Evolutionary conservation across 164 flowering plant genomes (phyloP).

Genomic region (Liquidambar formosana): DNA sequence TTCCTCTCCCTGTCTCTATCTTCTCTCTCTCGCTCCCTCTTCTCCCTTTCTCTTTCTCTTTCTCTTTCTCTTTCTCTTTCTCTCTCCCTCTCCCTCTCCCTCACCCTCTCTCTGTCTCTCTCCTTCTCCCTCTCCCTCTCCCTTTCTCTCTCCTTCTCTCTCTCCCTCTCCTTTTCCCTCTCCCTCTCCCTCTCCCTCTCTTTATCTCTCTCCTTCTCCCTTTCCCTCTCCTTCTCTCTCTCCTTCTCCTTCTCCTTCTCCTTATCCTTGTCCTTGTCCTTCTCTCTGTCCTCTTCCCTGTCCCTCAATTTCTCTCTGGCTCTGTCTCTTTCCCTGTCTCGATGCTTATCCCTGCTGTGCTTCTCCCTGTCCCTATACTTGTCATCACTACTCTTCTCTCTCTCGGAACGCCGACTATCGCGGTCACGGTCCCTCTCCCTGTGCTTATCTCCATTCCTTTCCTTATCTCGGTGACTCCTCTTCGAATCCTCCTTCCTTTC

Average conservation of each 20-base stretch:
- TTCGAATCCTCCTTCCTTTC: constrained; percentile 33
- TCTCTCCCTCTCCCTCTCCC: constrained; percentile 25
- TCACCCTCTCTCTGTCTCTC: constrained; percentile 28
- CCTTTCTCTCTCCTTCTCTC: constrained; percentile 20
- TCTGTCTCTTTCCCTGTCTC: constrained; percentile 28
- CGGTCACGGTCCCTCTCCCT: constrained; percentile 22
- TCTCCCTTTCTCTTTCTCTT: constrained; percentile 12
- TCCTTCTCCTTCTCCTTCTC: constrained; percentile 30
- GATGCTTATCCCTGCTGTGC: constrained; percentile 10
- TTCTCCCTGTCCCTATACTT: constrained; percentile 21
- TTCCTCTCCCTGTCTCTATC: constrained; percentile 30
- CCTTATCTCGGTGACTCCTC: constrained; percentile 38
- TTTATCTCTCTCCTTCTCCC: constrained; percentile 25
- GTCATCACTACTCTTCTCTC: constrained; percentile 34
- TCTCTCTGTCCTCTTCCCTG: constrained; percentile 23
- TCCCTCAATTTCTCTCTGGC: constrained; percentile 23
- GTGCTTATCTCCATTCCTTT: constrained; percentile 2
- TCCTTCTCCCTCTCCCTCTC: constrained; percentile 27
- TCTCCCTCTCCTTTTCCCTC: constrained; percentile 25
- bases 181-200: constrained; percentile 26
- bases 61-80: constrained; percentile 14
- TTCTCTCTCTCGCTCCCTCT: constrained; percentile 11
- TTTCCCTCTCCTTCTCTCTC: constrained; percentile 39
- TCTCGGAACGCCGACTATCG: constrained; percentile 14
- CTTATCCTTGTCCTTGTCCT: constrained; percentile 29